Evolutionary conservation across 2,329 filamentous ascomycete genomes (phyloP), one percentile per base, ranked within the genome.

Genomic region (Colletotrichum tabaci): DNA sequence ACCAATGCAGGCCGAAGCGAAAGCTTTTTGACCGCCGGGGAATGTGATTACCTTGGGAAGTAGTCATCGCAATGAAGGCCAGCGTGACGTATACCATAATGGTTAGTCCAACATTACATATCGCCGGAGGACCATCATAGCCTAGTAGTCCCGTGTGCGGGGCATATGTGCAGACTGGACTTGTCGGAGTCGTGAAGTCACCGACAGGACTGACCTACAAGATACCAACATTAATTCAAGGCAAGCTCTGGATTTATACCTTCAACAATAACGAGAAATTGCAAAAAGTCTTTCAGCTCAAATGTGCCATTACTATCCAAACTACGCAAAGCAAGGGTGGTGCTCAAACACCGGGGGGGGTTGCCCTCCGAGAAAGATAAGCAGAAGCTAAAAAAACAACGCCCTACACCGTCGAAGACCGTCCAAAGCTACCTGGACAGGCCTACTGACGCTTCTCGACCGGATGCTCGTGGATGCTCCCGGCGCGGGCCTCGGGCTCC

Each of bases 401-500:
- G n/a, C 47, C 47, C 9, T 13, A 4, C 47, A 62, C 13, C 30
- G 23, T 16, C 30, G 30, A 35, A 50, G 13, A n/a, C 30, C 4
- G 38, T 18, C 50, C 50, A 35, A 4, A 5, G 4, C 23, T 49
- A 10, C 47, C 12, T 35, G 23, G 30, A 15, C 30, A 9, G 30
- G 8, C 5, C 8, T 65, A 58, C 63, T 50, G 35, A 38, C 44
- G 55, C 40, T 62, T 62, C 44, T 62, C 65, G 4, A 21, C 23
- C 6, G 52, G 23, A 40, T 87, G 76, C 83, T 84, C 74, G 86
- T 84, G 73, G 84, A 80, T 84, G 85, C 86, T 75, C 75, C 73
- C 75, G 68, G 56, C 67, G 61, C 68, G 78, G 18, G 67, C 66
- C 74, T 79, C 80, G 1, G 77, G 74, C 74, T 82, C 79, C 21